Evolutionary conservation across 2,329 filamentous ascomycete species (phyloP), one percentile per base, ranked within the genome.

Genomic region (Shiraia sp.): DNA sequence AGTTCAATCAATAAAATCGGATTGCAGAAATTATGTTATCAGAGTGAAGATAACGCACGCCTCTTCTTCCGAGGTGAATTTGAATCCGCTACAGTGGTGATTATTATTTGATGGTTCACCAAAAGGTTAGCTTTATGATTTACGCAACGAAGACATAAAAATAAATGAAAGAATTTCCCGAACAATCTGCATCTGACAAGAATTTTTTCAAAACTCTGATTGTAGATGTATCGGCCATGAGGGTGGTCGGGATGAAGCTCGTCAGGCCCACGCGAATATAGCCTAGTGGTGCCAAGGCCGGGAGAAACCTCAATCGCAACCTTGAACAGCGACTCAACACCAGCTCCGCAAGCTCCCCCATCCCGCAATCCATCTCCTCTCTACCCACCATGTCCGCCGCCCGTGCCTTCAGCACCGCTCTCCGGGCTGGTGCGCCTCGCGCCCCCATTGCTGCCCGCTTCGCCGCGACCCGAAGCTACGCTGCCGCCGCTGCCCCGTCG

Each of bases 381-480:
- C 63, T 51, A 46, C 52, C 60, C 65, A 72, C 65, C 56, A 82
- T 83, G 80, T 69, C 80, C 69, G 75, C 79, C 69, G 72, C 74
- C 70, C 76, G 79, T 66, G 70, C 76, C 65, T 75, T 77, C 68
- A 77, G 76, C 69, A 75, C 77, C 62, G 76, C 76, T 71, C 73
- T 79, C 66, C 79, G 79, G 66, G 76, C 77, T 65, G 74, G 73
- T 66, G 72, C 69, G 55, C 72, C 74, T 63, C 78, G 86, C 72
- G 75, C 77, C 67, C 72, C 78, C 64, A 75, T 85, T 70, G 79
- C 81, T 61, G 73, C 80, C 67, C 78, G 74, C 60, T 71, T 77
- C 66, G 79, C 81, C 68, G 79, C 81, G 66, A 75, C 83, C 74
- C 86, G 91, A 73, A 83, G 82, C 73, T 96, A 90, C 75, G 90